These are phyloP conservation scores for Pseudogymnoascus sp. DNA, from an alignment of 2,329 filamentous ascomycete genomes.

Conservation along the genomic window DNA sequence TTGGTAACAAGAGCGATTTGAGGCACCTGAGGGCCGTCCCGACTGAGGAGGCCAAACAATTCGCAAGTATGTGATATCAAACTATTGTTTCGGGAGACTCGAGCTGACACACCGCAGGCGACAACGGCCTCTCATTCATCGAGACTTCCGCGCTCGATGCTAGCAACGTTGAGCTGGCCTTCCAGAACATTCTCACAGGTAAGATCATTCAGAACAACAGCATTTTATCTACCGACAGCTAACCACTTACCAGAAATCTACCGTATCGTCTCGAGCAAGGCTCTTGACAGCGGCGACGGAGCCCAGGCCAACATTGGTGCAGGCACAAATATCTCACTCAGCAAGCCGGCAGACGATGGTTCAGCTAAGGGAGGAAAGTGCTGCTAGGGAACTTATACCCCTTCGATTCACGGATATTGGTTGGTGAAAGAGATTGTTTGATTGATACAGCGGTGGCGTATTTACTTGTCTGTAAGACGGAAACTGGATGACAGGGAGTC, in stretches of 20 bases:
- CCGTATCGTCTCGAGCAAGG: conserved; percentile 97
- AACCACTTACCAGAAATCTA: conserved; percentile 71
- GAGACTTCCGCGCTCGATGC: conserved; percentile 98
- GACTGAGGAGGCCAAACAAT: conserved; percentile 94
- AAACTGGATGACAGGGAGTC: conserved; percentile 9
- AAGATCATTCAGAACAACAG: conserved; percentile 29
- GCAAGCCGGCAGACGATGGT: conserved; percentile 69
- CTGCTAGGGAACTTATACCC: conserved; percentile 48
- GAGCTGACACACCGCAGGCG: conserved; percentile 52
- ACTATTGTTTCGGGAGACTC: conserved; percentile 7
- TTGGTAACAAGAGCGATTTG: conserved; percentile 99
- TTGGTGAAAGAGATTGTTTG: conserved; percentile 16
- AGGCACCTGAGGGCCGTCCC: conserved; percentile 93
- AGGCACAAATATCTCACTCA: conserved; percentile 78
- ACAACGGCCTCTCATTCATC: conserved; percentile 98
- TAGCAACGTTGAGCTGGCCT: conserved; percentile 97
- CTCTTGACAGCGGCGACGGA: conserved; percentile 80
- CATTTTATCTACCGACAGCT: conserved; percentile 10
- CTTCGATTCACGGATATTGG: conserved; percentile 18
- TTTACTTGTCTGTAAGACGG: conserved; percentile 13
- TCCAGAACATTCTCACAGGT: conserved; percentile 99
- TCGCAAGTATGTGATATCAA: conserved; percentile 64
- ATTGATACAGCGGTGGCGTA: conserved; percentile 23
- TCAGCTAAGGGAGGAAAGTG: conserved; percentile 74
- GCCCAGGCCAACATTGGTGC: conserved; percentile 71